These are phyloP conservation scores for Phytophthora capsici DNA, from an alignment of 352 stramenopile species.

Conservation along the genomic window DNA sequence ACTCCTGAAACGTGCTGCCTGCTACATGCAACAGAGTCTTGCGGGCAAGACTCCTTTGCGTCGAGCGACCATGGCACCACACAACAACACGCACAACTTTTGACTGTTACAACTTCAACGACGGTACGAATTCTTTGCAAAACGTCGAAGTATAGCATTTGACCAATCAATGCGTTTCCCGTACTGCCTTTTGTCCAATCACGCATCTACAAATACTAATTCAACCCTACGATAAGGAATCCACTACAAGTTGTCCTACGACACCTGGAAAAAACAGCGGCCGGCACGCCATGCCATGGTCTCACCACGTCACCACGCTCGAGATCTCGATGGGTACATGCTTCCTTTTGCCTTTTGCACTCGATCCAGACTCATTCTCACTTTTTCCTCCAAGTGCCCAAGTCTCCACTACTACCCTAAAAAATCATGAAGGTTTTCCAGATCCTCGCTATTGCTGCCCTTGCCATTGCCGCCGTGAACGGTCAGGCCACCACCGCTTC, in stretches of 20 bases:
- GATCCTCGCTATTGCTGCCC: constrained; percentile 33
- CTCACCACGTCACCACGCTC: constrained; percentile 28
- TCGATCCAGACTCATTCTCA: constrained; percentile 22
- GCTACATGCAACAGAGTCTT: background rate
- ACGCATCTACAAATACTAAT: background rate
- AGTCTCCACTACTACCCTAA: constrained; percentile 7
- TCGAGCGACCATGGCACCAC: constrained; percentile 8
- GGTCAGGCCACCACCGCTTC: constrained; percentile 28
- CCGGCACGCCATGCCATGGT: constrained; percentile 25
- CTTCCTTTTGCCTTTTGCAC: background rate
- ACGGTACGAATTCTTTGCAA: constrained; percentile 19
- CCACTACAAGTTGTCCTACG: constrained; percentile 18
- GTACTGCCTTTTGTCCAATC: background rate
- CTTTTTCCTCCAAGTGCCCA: constrained; percentile 21
- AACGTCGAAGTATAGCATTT: constrained; percentile 13
- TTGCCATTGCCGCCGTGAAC: constrained; percentile 31
- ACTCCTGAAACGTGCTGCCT: background rate
- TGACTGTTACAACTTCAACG: constrained; percentile 22
- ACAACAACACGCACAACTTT: constrained; percentile 1
- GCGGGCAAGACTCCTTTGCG: background rate
- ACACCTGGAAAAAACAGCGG: constrained; percentile 27
- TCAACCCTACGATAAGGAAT: constrained; percentile 19
- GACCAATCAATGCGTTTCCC: constrained; percentile 7
- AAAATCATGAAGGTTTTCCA: constrained; percentile 41
- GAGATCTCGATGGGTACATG: background rate